Evolutionary conservation across 139 green algal genomes (phyloP).

Genomic region (Chlorella sp.): DNA sequence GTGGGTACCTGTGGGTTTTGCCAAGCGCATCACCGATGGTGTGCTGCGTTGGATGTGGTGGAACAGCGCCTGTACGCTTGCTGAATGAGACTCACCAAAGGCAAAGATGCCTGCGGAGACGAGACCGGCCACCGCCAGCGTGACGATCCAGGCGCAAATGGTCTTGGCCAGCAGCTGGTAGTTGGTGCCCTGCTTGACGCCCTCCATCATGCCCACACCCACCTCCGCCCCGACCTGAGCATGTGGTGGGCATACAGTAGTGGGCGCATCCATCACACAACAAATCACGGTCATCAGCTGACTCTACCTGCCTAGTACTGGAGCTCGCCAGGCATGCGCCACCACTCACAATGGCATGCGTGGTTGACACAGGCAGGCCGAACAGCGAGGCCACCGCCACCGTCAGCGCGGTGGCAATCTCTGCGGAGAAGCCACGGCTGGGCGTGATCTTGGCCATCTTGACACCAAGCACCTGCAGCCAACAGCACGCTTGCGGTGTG

Average conservation of each 20-base stretch:
- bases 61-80: too few relatives aligned
- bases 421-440: conserved; percentile 57
- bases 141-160: conserved; percentile 22
- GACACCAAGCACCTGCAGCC: conserved; percentile 17
- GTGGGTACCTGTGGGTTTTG: too few relatives aligned
- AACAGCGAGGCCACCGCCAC: conserved; percentile 39
- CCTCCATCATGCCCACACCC: conserved; percentile 19
- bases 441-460: conserved; percentile 38
- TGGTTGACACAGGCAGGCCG: conserved; percentile 48
- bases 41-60: too few relatives aligned
- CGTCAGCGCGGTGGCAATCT: conserved; percentile 45
- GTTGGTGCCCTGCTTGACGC: conserved; percentile 11
- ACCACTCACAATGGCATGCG: conserved; percentile 37
- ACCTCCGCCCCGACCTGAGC: conserved; percentile 17
- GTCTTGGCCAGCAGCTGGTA: conserved; percentile 27
- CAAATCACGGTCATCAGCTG: too few relatives aligned
- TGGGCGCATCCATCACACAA: too few relatives aligned
- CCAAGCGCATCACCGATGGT: too few relatives aligned
- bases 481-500: too few relatives aligned
- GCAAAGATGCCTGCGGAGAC: conserved; percentile 18
- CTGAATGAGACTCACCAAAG: too few relatives aligned
- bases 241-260: too few relatives aligned
- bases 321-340: too few relatives aligned
- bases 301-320: too few relatives aligned
- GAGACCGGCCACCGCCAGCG: conserved; percentile 18